phyloP scores from a whole-genome alignment of 768 basidiomycete genomes.

The Polyporus arcularius region DNA sequence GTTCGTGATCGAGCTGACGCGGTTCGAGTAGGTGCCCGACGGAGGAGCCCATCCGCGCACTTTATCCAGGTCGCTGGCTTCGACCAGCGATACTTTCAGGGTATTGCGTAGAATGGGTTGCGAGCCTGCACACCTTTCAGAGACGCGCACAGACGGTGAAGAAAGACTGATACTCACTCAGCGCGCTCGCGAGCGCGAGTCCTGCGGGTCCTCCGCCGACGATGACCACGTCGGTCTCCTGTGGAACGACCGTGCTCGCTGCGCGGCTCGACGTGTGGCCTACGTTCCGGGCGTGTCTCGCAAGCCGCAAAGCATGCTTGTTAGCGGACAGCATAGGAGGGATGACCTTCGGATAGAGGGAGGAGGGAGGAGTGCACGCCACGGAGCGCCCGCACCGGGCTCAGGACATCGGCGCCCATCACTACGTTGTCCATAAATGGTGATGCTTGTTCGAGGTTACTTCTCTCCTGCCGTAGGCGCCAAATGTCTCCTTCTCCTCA shows the following conservation, averaged over 20 bases:
- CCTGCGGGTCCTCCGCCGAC: constrained; percentile 95
- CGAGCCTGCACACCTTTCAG: constrained; percentile 1
- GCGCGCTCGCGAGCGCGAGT: constrained; percentile 82
- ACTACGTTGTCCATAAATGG: too few relatives aligned
- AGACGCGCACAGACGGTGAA: neutral
- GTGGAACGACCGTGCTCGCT: constrained; percentile 17
- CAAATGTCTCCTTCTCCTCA: too few relatives aligned
- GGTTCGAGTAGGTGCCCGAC: constrained; percentile 66
- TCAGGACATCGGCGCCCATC: too few relatives aligned
- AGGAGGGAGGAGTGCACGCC: too few relatives aligned
- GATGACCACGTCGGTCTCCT: constrained; percentile 85
- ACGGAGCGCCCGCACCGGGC: too few relatives aligned
- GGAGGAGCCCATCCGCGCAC: constrained; percentile 66
- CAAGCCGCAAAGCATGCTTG: too few relatives aligned
- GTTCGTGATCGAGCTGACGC: constrained; percentile 85
- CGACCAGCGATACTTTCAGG: constrained; percentile 71
- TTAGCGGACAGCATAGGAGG: too few relatives aligned
- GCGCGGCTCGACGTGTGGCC: too few relatives aligned
- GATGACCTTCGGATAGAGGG: too few relatives aligned
- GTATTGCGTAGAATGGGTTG: constrained; percentile 41
- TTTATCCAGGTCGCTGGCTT: constrained; percentile 75
- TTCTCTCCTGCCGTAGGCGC: too few relatives aligned
- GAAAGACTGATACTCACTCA: constrained; percentile 54
- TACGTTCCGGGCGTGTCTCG: too few relatives aligned
- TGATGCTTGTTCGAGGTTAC: too few relatives aligned